Conservation (phyloP, 805 yeast species). For the Candida methanosorbosa region DNA sequence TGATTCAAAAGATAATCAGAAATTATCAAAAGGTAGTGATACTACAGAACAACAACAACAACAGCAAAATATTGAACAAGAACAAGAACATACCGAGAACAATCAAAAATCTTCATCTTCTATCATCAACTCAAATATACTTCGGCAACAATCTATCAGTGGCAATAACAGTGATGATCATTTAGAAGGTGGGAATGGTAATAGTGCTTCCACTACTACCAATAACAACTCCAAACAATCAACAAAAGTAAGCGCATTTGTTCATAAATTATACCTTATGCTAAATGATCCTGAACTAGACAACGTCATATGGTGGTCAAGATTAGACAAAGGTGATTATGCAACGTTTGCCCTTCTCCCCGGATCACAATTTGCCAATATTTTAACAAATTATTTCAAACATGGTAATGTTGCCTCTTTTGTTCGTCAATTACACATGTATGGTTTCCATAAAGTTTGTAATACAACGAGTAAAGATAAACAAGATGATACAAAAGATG, state of each 20-base stretch:
- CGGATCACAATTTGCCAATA: slow-evolving; percentile 51
- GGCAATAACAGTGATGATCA: too few species aligned
- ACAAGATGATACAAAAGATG: slow-evolving; percentile 6
- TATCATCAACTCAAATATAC: too few species aligned
- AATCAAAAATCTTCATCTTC: too few species aligned
- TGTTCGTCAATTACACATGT: slow-evolving; percentile 93
- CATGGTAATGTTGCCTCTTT: slow-evolving; percentile 92
- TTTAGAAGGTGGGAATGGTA: too few species aligned
- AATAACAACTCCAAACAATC: too few species aligned
- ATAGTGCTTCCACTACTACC: too few species aligned
- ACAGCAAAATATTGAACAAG: too few species aligned
- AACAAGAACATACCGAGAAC: too few species aligned
- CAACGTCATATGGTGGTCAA: slow-evolving; percentile 58
- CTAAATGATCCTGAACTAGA: slow-evolving; percentile 43
- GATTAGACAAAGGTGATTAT: slow-evolving; percentile 29
- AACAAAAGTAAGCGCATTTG: slow-evolving; percentile 55
- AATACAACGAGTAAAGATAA: slow-evolving; percentile 35
- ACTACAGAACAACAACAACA: too few species aligned
- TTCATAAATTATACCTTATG: slow-evolving; percentile 57
- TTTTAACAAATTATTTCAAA: slow-evolving; percentile 71
- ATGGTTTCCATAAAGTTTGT: slow-evolving; percentile 81
- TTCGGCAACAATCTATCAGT: too few species aligned
- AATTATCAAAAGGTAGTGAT: too few species aligned
- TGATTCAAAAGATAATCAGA: too few species aligned
- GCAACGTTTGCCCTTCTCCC: slow-evolving; percentile 60